Base-by-base conservation (phyloP, 768 basidiomycete genomes). In the Serendipita sp. region DNA sequence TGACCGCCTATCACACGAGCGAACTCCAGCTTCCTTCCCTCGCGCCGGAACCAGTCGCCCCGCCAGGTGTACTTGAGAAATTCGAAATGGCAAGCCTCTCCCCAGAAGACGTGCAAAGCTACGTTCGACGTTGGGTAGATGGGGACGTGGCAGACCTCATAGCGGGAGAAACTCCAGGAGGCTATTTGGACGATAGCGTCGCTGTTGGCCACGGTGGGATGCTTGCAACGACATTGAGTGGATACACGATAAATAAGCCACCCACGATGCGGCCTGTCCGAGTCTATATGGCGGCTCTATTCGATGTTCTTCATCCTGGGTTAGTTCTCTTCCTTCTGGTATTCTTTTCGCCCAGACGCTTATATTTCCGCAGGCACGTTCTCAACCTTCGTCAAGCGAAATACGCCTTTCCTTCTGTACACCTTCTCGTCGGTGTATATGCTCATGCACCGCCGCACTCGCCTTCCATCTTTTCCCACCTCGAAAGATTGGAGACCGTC, bases 351-450 rank as follows among this genome's bases (percentile, higher is more conserved):
- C 23, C 31, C 18, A 60, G 16, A 60, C 11, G 34, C 55, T 60
- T 5, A n/a, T 60, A n/a, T 29, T 60, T 37, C 36, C 31, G 13
- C 18, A 60, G 55, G 34, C 55, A 60, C 18, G 55, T 60, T 60
- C 55, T 60, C 27, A 60, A 27, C 27, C 55, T 60, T 60, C 55
- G 55, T 27, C 55, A 60, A 60, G 55, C 55, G 10, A 60, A 60
- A 36, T 60, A 60, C 18, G 27, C 55, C 33, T 60, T 60, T 29
- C 55, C 55, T 3, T 27, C 27, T 4, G 55, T 60, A n/a, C 55
- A 60, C 55, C 27, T 60, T 10, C 55, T 60, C 55, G 55, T 60
- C 27, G 55, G 55, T 36, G 55, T 60, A 8, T 60, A 23, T 29
- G 55, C 27, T 23, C 55, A 60, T 34, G 55, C 55, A n/a, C 55